Conservation (phyloP, 2,329 filamentous ascomycete genomes). For the Colletotrichum somersetense region DNA sequence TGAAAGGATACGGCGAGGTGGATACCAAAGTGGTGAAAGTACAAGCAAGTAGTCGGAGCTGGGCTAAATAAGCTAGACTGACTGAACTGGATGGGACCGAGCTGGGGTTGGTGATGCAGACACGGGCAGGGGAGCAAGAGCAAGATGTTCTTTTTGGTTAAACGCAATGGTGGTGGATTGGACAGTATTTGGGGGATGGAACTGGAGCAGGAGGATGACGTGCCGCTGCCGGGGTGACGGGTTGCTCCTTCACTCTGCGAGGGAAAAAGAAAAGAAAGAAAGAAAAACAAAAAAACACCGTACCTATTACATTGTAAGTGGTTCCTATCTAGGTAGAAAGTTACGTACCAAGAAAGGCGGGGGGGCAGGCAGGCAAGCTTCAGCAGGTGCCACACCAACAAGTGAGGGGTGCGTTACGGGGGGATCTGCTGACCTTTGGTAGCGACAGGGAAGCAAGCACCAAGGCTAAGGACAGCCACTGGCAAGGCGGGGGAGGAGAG, state of each 20-base stretch:
- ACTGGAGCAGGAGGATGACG: conserved; percentile 32
- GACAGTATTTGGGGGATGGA: background rate
- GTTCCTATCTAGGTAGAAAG: too few species aligned
- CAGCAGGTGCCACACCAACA: background rate
- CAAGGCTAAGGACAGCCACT: background rate
- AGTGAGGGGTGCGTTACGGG: conserved; percentile 20
- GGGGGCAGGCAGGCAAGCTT: background rate
- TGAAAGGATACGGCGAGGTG: background rate
- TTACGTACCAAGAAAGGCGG: background rate
- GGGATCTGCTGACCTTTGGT: conserved; percentile 12
- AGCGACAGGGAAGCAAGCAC: background rate
- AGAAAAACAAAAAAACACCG: background rate
- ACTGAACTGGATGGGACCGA: background rate
- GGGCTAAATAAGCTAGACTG: background rate
- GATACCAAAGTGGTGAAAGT: background rate
- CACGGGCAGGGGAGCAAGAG: background rate
- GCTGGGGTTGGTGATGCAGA: conserved; percentile 12
- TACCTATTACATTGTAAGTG: background rate
- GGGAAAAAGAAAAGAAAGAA: too few species aligned
- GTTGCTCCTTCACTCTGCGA: conserved; percentile 6
- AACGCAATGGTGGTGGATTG: background rate
- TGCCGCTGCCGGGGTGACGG: conserved; percentile 39
- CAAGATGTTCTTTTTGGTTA: conserved; percentile 9
- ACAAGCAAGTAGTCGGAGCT: background rate
- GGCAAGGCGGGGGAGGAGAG: conserved; percentile 25